Conservation (phyloP, 2,329 filamentous ascomycete genomes). For the Fusarium pseudograminearum region DNA sequence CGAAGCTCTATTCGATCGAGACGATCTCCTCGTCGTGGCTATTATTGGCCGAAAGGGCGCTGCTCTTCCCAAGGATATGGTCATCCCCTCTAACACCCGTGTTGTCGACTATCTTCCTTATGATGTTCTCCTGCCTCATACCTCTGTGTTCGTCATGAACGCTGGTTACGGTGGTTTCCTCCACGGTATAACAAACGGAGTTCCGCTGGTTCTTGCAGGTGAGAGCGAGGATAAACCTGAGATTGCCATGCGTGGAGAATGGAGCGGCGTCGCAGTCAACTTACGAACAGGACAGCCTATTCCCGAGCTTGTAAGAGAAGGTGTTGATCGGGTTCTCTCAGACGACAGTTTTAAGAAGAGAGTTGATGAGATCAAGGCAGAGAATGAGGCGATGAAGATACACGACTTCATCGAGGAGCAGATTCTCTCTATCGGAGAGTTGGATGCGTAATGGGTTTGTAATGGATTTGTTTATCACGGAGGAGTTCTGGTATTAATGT, state of each 20-base stretch:
- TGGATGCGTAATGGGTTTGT: background rate
- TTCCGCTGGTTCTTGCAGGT: conserved; percentile 62
- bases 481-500: background rate
- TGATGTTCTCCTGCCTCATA: conserved; percentile 58
- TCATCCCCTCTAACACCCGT: conserved; percentile 56
- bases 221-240: conserved; percentile 57
- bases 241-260: conserved; percentile 56
- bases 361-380: conserved; percentile 48
- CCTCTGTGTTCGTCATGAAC: conserved; percentile 61
- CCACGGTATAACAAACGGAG: conserved; percentile 58
- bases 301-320: conserved; percentile 46
- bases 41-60: conserved; percentile 48
- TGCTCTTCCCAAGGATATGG: conserved; percentile 40
- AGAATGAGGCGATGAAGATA: conserved; percentile 51
- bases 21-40: conserved; percentile 54
- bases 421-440: conserved; percentile 26
- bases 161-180: conserved; percentile 62
- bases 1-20: conserved; percentile 54
- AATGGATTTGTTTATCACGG: background rate
- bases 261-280: conserved; percentile 60
- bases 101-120: conserved; percentile 63
- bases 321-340: conserved; percentile 50
- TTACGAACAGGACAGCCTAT: conserved; percentile 53
- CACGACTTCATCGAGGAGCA: conserved; percentile 43
- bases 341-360: conserved; percentile 50